phyloP scores from a whole-genome alignment of 805 yeast genomes.

The Monosporozyma yasuniensis region DNA sequence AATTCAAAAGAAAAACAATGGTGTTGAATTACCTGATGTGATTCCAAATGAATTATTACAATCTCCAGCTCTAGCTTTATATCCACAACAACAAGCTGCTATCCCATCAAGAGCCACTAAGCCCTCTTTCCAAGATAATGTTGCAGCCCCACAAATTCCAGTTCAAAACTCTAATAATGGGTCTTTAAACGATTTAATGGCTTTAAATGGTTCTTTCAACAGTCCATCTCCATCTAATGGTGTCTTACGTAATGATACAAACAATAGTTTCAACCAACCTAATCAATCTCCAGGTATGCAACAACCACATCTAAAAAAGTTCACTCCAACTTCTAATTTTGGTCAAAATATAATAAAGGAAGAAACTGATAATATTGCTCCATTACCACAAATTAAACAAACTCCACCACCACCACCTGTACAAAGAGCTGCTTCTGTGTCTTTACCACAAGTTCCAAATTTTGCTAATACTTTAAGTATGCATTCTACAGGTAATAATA shows the following conservation, averaged over 20 bases:
- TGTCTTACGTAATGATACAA: constrained; percentile 4
- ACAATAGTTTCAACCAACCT: constrained; percentile 4
- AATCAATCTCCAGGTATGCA: constrained; percentile 1
- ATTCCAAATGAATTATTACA: constrained; percentile 58
- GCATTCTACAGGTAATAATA: constrained; percentile 2
- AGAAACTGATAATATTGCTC: constrained; percentile 26
- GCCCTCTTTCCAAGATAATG: constrained; percentile 26
- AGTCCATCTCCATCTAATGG: constrained; percentile 23
- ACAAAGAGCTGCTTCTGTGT: constrained; percentile 35
- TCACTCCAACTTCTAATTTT: constrained; percentile 77
- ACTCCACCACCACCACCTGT: constrained; percentile 40
- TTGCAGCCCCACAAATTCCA: constrained; percentile 7
- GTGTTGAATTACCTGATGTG: constrained; percentile 66
- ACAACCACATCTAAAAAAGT: constrained; percentile 33
- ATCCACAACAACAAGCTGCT: constrained; percentile 11
- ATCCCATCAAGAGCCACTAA: constrained; percentile 29
- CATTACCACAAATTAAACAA: constrained; percentile 14
- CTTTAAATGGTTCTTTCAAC: constrained; percentile 45
- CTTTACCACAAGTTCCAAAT: constrained; percentile 29
- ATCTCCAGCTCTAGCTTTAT: constrained; percentile 27
- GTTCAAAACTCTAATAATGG: constrained; percentile 31
- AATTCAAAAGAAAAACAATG: constrained; percentile 76
- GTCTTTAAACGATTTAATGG: constrained; percentile 59
- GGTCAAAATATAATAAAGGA: constrained; percentile 59
- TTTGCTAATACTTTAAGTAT: constrained; percentile 15